Conservation (phyloP, 2,329 filamentous ascomycete genomes). For the Epichloe scottii region DNA sequence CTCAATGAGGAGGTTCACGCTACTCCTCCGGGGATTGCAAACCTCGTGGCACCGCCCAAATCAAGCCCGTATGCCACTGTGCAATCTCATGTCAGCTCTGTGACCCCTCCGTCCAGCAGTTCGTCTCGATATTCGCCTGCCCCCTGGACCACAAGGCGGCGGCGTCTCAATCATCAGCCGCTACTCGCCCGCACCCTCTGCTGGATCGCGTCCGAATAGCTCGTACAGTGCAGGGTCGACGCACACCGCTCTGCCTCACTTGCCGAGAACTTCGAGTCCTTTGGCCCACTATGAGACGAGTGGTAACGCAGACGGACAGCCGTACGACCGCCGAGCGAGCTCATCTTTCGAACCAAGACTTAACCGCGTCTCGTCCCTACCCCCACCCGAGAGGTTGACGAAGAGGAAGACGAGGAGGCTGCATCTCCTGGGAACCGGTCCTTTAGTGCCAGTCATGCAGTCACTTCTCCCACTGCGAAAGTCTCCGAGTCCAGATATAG, state of each 20-base stretch:
- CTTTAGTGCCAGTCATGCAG: conserved; percentile 14
- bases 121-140: conserved; percentile 51
- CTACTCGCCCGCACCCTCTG: conserved; percentile 39
- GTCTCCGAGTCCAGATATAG: conserved; percentile 25
- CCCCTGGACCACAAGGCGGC: conserved; percentile 26
- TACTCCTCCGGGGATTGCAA: conserved; percentile 18
- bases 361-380: conserved; percentile 43
- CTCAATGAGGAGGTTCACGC: conserved; percentile 4
- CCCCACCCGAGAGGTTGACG: conserved; percentile 51
- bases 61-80: conserved; percentile 41
- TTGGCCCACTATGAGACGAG: conserved; percentile 50
- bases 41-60: conserved; percentile 41
- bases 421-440: conserved; percentile 12
- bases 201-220: conserved; percentile 25
- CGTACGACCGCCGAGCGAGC: conserved; percentile 35
- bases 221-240: conserved; percentile 28
- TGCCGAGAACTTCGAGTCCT: conserved; percentile 53
- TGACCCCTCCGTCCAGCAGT: conserved; percentile 23
- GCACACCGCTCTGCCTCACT: conserved; percentile 40
- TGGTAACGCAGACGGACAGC: conserved; percentile 29
- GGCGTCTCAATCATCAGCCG: conserved; percentile 28
- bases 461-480: conserved; percentile 9
- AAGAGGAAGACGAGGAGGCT: conserved; percentile 31
- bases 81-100: conserved; percentile 21
- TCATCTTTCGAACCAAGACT: conserved; percentile 43